Evolutionary conservation across 1,139 yeast genomes (phyloP), one percentile per base, ranked within the genome.

Genomic region (Pichiaceae sp.): DNA sequence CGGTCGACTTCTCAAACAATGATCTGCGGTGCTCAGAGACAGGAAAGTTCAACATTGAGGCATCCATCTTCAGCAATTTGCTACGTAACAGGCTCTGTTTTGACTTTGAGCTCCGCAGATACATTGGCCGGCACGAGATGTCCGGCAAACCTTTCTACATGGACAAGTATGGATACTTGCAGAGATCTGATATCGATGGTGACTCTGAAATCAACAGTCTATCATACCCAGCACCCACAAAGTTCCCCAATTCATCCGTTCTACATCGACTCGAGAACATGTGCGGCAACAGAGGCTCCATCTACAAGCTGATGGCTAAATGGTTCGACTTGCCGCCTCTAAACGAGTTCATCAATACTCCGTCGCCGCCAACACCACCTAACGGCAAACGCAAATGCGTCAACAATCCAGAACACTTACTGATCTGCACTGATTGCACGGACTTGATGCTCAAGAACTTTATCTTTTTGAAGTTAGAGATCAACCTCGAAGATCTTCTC

Each of bases 281-380:
- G 38, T 46, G 53, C 36, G 50, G 52, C 7, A 43, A 48, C 31
- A 46, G 41, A 31, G 46, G 48, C 3, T 43, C 45, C 8, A 34
- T 42, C 5, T 46, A 39, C 35, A 53, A 54, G 37, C 39, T 49
- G 4, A 37, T 57, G 17, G 44, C 55, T 2, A 55, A 50, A 37
- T 57, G 62, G 62, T 56, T 54, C 44, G 54, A 48, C 12, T 40
- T 57, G 19, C 59, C 61, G 1, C 62, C 62, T 3, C 52, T 57
- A 36, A 54, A 53, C 39, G 55, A 55, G 33, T 52, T 47, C 34
- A 45, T 47, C 19, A 47, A 46, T 35, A 51, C 54, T 0, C 58
- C 59, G 4, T 47, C 55, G 2, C 59, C 58, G 3, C 58, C 58
- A 8, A 54, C 58, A 1, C 59, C 59, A 5, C 57, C 57, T 11